Conservation (phyloP, 371 early-diverging fungal genomes). For the Rhizopus microsporus region DNA sequence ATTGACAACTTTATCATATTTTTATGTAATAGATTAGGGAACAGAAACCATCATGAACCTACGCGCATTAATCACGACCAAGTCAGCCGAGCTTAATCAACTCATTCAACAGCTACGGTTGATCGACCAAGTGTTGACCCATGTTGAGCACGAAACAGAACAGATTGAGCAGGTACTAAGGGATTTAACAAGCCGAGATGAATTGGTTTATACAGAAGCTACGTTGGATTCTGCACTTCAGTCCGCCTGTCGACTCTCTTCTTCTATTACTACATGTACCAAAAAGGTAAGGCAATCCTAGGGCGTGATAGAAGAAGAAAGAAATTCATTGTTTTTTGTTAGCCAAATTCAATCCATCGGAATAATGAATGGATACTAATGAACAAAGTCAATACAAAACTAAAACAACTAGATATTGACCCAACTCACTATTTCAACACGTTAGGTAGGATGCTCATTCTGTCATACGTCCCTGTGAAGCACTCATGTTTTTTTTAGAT, state of each 20-base stretch:
- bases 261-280: too few relatives aligned
- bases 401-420: not conserved
- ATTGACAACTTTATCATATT: not conserved
- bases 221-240: conserved; percentile 30
- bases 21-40: conserved; percentile 19
- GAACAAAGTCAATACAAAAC: not conserved
- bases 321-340: too few relatives aligned
- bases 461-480: not conserved
- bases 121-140: conserved; percentile 30
- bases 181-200: conserved; percentile 17
- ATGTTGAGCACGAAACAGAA: conserved; percentile 31
- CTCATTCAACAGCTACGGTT: conserved; percentile 30
- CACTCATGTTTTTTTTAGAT: conserved; percentile 7
- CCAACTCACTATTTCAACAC: not conserved
- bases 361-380: not conserved
- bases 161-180: conserved; percentile 28
- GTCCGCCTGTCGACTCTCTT: conserved; percentile 22
- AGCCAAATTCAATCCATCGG: too few relatives aligned
- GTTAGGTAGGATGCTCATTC: not conserved
- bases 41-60: conserved; percentile 30
- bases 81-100: conserved; percentile 33
- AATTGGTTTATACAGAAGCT: conserved; percentile 32
- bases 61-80: conserved; percentile 25
- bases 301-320: too few relatives aligned
- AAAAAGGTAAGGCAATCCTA: too few relatives aligned